Conservation (phyloP, 2,329 filamentous ascomycete species). For the Ophiostoma fasciatum region DNA sequence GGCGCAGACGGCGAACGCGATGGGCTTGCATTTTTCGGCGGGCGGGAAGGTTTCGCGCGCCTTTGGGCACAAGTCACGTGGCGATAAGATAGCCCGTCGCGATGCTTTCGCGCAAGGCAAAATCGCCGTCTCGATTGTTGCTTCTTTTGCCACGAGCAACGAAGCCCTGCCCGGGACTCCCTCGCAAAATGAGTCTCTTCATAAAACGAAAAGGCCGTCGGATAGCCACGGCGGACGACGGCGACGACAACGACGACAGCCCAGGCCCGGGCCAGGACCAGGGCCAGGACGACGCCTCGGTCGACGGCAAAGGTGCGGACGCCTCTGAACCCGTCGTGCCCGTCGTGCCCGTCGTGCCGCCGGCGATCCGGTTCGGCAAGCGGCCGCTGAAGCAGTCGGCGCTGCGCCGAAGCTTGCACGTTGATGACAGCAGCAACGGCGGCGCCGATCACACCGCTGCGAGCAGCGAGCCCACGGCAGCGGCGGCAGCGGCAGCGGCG, state of each 20-base stretch:
- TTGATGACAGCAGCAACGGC: conserved; percentile 22
- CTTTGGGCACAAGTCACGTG: conserved; percentile 29
- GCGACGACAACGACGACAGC: conserved; percentile 35
- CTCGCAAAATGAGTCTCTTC: conserved; percentile 46
- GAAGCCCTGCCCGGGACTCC: conserved; percentile 14
- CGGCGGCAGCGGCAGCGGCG: not conserved
- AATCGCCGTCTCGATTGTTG: too few relatives aligned
- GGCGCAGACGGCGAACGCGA: too few relatives aligned
- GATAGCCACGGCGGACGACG: conserved; percentile 55
- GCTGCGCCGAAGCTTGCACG: conserved; percentile 39
- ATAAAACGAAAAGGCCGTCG: conserved; percentile 59
- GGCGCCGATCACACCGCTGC: conserved; percentile 2
- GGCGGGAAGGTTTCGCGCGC: not conserved
- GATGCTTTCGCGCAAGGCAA: too few relatives aligned
- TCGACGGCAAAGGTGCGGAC: too few relatives aligned
- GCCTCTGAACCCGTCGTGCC: conserved; percentile 20
- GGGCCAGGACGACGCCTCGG: too few relatives aligned
- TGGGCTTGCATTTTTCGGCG: conserved; percentile 2
- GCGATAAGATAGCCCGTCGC: conserved; percentile 27
- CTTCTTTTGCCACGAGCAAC: not conserved
- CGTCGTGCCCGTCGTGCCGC: too few relatives aligned
- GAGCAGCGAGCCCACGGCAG: not conserved
- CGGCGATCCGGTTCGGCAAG: conserved; percentile 29
- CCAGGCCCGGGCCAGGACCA: too few relatives aligned
- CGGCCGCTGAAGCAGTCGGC: conserved; percentile 44